These are phyloP conservation scores for Cryptococcus amylolentus DNA, from an alignment of 1,284 basidiomycete genomes.

Conservation along the genomic window DNA sequence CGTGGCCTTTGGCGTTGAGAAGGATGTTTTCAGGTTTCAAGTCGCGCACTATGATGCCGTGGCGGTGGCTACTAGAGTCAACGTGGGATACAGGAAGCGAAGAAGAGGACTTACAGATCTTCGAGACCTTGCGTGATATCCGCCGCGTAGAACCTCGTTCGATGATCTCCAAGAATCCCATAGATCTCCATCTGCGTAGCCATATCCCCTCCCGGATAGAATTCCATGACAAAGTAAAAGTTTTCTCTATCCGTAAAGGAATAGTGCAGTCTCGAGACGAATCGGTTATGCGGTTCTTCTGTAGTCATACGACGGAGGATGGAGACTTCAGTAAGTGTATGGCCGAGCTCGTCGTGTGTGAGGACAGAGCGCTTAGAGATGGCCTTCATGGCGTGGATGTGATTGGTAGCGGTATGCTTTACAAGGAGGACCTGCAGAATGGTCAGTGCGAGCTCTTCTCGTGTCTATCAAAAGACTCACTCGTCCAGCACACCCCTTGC, in stretches of 20 bases:
- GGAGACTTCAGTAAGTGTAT: constrained; percentile 90
- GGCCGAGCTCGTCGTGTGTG: constrained; percentile 89
- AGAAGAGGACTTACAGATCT: constrained; percentile 56
- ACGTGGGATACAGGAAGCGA: background rate
- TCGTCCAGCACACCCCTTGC: constrained; percentile 94
- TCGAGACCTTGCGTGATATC: constrained; percentile 95
- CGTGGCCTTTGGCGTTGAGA: constrained; percentile 87
- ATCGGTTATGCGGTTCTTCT: constrained; percentile 72
- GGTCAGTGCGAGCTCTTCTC: background rate
- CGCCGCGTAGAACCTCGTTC: constrained; percentile 90
- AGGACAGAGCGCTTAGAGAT: constrained; percentile 95
- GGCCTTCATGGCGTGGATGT: constrained; percentile 88
- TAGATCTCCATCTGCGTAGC: constrained; percentile 93
- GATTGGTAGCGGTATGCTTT: constrained; percentile 64
- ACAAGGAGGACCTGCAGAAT: constrained; percentile 68
- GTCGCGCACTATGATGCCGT: constrained; percentile 53
- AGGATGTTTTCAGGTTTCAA: constrained; percentile 67
- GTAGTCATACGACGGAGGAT: constrained; percentile 79
- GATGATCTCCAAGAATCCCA: constrained; percentile 84
- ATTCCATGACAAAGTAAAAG: constrained; percentile 69
- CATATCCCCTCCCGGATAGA: constrained; percentile 92
- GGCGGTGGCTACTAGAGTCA: constrained; percentile 36
- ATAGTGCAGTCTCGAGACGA: constrained; percentile 91
- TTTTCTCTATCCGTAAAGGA: constrained; percentile 95
- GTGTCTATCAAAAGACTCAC: constrained; percentile 35